Evolutionary conservation across 2,329 filamentous ascomycete genomes (phyloP).

Genomic region (Dichotomopilus funicola): DNA sequence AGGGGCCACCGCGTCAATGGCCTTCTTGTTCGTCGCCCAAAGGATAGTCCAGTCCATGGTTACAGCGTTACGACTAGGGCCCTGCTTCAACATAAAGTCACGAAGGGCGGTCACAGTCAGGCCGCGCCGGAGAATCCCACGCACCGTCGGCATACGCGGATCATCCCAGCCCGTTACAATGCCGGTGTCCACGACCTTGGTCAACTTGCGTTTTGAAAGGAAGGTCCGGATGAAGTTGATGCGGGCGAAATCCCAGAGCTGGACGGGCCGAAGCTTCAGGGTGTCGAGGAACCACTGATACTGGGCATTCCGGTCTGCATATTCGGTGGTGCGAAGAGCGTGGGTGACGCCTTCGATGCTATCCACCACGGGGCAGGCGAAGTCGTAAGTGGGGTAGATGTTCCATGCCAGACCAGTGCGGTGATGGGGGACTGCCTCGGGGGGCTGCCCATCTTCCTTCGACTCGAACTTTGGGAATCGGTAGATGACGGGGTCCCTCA

Average conservation of each 20-base stretch:
- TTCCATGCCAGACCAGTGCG: background rate
- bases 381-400: slow-evolving; percentile 7
- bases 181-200: slow-evolving; percentile 3
- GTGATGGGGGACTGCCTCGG: background rate
- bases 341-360: slow-evolving; percentile 7
- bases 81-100: slow-evolving; percentile 78
- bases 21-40: slow-evolving; percentile 62
- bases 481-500: slow-evolving; percentile 3
- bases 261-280: background rate
- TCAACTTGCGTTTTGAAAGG: slow-evolving; percentile 4
- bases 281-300: slow-evolving; percentile 4
- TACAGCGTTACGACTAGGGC: slow-evolving; percentile 74
- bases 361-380: slow-evolving; percentile 5
- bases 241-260: slow-evolving; percentile 9
- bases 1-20: slow-evolving; percentile 67
- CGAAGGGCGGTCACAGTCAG: background rate
- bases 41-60: slow-evolving; percentile 74
- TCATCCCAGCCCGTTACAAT: slow-evolving; percentile 8
- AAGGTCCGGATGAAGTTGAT: slow-evolving; percentile 7
- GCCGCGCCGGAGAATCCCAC: background rate
- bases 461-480: background rate
- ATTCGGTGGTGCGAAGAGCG: slow-evolving; percentile 4
- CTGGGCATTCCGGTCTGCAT: slow-evolving; percentile 5
- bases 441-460: background rate
- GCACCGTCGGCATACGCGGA: slow-evolving; percentile 3